Evolutionary conservation across 108 stramenopile species (phyloP).

Genomic region (Pseudonitzschia multiseries): DNA sequence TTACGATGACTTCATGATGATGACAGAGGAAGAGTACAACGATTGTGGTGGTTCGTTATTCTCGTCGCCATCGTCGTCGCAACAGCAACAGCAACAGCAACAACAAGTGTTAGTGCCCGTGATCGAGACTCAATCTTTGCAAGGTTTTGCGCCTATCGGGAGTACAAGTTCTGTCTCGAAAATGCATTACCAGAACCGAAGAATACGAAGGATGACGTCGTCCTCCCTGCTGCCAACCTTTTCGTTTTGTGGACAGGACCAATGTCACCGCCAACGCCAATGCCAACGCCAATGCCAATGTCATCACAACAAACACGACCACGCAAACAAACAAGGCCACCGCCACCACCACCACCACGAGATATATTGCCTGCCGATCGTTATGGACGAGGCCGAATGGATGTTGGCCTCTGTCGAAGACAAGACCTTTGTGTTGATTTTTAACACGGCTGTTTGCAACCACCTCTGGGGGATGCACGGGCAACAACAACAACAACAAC

Average conservation of each 20-base stretch:
- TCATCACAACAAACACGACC: not conserved
- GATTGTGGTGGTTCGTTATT: too few species aligned
- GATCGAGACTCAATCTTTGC: not conserved
- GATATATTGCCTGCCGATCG: conserved; percentile 3
- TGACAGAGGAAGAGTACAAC: not conserved
- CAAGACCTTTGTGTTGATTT: conserved; percentile 11
- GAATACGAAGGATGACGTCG: conserved; percentile 1
- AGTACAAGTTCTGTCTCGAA: not conserved
- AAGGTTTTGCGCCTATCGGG: not conserved
- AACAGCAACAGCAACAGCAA: too few species aligned
- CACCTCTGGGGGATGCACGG: conserved; percentile 1
- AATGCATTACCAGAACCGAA: not conserved
- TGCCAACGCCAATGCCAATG: not conserved
- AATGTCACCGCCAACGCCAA: not conserved
- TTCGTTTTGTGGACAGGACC: not conserved
- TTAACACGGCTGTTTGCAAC: conserved; percentile 1
- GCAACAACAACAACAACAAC: not conserved
- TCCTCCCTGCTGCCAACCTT: not conserved
- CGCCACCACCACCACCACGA: not conserved
- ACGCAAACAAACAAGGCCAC: not conserved
- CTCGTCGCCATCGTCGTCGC: too few species aligned
- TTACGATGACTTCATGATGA: not conserved
- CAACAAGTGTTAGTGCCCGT: too few species aligned
- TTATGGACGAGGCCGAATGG: conserved; percentile 9
- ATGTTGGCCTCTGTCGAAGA: not conserved